Conservation (phyloP, 164 flowering plant genomes). For the grape (Vitis vinifera) region DNA sequence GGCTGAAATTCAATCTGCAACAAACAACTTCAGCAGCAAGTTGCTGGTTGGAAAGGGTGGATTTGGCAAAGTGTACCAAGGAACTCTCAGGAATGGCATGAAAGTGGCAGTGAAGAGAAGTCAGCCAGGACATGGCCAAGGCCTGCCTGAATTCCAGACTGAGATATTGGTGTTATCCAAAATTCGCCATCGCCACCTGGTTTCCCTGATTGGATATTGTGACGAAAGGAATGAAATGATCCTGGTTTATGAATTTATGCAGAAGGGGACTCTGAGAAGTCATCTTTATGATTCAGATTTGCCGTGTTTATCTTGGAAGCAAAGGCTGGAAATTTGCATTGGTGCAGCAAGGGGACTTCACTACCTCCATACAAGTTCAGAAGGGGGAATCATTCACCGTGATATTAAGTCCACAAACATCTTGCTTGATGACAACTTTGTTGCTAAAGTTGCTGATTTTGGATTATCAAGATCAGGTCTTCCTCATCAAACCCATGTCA, state of each 20-base stretch:
- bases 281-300: not conserved
- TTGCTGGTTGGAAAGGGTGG: slow-evolving; percentile 11
- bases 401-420: slow-evolving; percentile 17
- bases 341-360: slow-evolving; percentile 14
- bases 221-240: slow-evolving; percentile 10
- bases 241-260: slow-evolving; percentile 19
- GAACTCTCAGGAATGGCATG: slow-evolving; percentile 1
- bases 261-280: slow-evolving; percentile 6
- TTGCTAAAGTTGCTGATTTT: slow-evolving; percentile 17
- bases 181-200: slow-evolving; percentile 15
- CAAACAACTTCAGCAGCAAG: not conserved
- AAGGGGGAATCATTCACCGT: slow-evolving; percentile 10
- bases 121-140: slow-evolving; percentile 5
- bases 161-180: slow-evolving; percentile 10
- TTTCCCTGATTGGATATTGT: slow-evolving; percentile 17
- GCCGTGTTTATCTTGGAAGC: slow-evolving; percentile 9
- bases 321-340: slow-evolving; percentile 15
- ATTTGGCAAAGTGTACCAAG: slow-evolving; percentile 16
- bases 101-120: slow-evolving; percentile 16
- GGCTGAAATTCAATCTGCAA: not conserved
- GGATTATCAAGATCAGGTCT: slow-evolving; percentile 13
- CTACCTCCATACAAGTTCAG: slow-evolving; percentile 6
- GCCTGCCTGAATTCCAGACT: slow-evolving; percentile 8
- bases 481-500: not conserved
- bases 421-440: slow-evolving; percentile 1